Percentiles rank a stretch among this genome's conserved stretches.
These are phyloP conservation scores for Fusarium citri DNA, from an alignment of 2,329 filamentous ascomycete species.

Conservation along the genomic window DNA sequence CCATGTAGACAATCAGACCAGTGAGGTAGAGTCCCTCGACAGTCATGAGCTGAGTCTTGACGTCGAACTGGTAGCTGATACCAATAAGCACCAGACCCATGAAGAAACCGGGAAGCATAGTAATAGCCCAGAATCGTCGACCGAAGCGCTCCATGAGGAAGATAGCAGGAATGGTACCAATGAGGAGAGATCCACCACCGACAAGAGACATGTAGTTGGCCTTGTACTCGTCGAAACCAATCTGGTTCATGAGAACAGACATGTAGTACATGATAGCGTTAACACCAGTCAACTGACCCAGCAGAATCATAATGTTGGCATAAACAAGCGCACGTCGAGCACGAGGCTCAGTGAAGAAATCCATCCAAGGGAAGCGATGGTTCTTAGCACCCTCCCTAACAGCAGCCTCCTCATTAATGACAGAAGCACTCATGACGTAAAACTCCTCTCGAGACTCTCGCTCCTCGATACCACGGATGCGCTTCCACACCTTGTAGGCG, in stretches of 20 bases:
- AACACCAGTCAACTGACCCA: conserved; percentile 77
- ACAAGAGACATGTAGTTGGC: conserved; percentile 81
- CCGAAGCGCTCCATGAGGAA: conserved; percentile 79
- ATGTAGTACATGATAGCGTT: conserved; percentile 80
- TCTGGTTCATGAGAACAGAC: conserved; percentile 73
- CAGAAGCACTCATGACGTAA: conserved; percentile 75
- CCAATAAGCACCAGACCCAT: conserved; percentile 76
- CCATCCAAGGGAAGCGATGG: conserved; percentile 74
- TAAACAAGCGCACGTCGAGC: conserved; percentile 74
- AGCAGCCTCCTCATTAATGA: conserved; percentile 66
- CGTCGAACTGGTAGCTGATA: conserved; percentile 68
- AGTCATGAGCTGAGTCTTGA: conserved; percentile 57
- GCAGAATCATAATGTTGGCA: conserved; percentile 76
- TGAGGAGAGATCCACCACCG: conserved; percentile 73
- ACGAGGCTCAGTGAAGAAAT: conserved; percentile 77
- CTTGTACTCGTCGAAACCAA: conserved; percentile 72
- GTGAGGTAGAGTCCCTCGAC: conserved; percentile 72
- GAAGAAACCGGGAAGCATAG: conserved; percentile 78
- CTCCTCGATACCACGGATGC: conserved; percentile 70
- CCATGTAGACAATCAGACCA: conserved; percentile 75
- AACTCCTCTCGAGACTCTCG: conserved; percentile 75
- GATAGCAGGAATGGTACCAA: conserved; percentile 76
- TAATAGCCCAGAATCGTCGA: conserved; percentile 79
- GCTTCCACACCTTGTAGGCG: conserved; percentile 75
- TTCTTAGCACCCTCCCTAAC: conserved; percentile 63